Evolutionary conservation across 2,329 filamentous ascomycete genomes (phyloP), one percentile per base, ranked within the genome.

Genomic region (Chalaropsis thielavioides): DNA sequence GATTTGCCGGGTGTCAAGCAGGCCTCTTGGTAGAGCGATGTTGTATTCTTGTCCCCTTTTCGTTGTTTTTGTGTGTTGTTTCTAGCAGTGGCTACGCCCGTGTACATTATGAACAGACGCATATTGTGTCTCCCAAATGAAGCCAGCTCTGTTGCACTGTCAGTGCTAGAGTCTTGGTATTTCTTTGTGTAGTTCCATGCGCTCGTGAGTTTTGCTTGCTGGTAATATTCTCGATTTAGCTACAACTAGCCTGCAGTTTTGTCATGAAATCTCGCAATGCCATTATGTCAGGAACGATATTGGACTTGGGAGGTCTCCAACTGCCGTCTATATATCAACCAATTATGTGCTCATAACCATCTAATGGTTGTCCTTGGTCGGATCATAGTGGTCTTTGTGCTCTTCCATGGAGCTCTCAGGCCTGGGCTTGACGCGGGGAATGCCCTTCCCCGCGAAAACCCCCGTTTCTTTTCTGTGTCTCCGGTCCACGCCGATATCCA

Each of bases 1-100:
- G 84, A 90, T 68, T 74, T 99, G 63, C 92, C 94, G 0, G 94
- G 94, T 71, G 94, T 99, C 64, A 90, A 87, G 81, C 95, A 95
- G 80, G 94, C 94, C 61, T 95, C 89, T 76, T 99, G 94, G 94
- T 99, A 89, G 31, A 74, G 73, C n/a, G 44, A 17, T 13, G n/a
- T 15, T 13, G 46, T 24, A 51, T 24, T 51, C 24, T 51, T 51
- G 46, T 13, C 35, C 3, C 51, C 24, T 35, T n/a, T 44, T 56
- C 19, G 22, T 10, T 11, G 27, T 35, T 44, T 40, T 35, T 59
- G 58, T 13, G 24, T 31, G 24, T 27, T 46, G 4, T 27, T 31
- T 49, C 10, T 5, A 13, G 60, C 24, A 41, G 63, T 43, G 35
- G 40, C n/a, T 40, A 44, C 31, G 24, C 27, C 43, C 44, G 43